Evolutionary conservation across 2,329 filamentous ascomycete species (phyloP).

Genomic region (Exophiala mesophila): DNA sequence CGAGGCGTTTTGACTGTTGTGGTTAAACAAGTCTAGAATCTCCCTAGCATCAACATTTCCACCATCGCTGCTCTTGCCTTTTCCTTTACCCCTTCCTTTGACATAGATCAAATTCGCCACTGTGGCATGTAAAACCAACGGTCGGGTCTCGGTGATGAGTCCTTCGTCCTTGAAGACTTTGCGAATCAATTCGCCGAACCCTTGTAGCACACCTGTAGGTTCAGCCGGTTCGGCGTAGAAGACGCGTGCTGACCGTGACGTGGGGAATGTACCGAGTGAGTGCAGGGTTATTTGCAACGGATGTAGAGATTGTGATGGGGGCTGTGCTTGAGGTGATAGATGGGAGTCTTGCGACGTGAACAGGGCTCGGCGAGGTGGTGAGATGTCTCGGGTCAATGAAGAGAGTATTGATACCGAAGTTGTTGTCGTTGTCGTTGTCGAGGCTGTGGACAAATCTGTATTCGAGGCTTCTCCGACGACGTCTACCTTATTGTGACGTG

Average conservation of each 20-base stretch:
- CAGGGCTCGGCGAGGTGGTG: constrained; percentile 6
- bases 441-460: neutral
- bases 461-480: neutral
- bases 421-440: neutral
- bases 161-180: constrained; percentile 42
- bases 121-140: constrained; percentile 75
- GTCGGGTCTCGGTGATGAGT: constrained; percentile 42
- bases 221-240: constrained; percentile 33
- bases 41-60: constrained; percentile 45
- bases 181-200: constrained; percentile 38
- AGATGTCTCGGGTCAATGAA: constrained; percentile 1
- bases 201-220: constrained; percentile 36
- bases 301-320: neutral
- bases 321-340: neutral
- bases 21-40: constrained; percentile 33
- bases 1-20: constrained; percentile 13
- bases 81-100: constrained; percentile 8
- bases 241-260: constrained; percentile 16
- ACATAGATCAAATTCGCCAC: constrained; percentile 79
- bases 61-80: constrained; percentile 9
- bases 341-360: constrained; percentile 1
- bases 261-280: constrained; percentile 22
- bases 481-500: neutral
- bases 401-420: neutral
- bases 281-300: constrained; percentile 19